A percentile compares a stretch with the other conserved stretches of the same genome.
phyloP scores from a whole-genome alignment of 2,329 filamentous ascomycete species.

The Talaromyces islandicus region DNA sequence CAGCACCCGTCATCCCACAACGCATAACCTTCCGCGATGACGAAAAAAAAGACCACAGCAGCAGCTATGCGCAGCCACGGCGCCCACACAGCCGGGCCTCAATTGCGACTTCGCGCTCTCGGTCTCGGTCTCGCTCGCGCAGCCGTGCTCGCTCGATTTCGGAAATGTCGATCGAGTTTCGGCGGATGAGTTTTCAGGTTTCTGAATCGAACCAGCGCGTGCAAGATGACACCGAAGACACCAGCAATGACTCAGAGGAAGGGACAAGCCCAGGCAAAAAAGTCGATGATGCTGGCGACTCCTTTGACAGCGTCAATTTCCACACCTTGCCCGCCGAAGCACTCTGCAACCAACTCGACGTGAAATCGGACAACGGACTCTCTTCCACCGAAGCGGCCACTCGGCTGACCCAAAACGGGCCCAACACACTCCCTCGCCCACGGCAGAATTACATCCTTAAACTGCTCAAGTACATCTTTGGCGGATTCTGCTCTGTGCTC shows the following conservation, averaged over 20 bases:
- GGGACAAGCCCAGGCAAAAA: constrained; percentile 27
- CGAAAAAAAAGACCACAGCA: constrained; percentile 4
- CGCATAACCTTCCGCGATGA: constrained; percentile 8
- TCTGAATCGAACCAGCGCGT: constrained; percentile 29
- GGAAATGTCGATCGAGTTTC: constrained; percentile 31
- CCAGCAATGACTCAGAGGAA: constrained; percentile 4
- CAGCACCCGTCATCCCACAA: background rate
- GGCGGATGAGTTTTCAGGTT: constrained; percentile 34
- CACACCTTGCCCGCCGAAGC: constrained; percentile 55
- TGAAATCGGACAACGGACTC: constrained; percentile 54
- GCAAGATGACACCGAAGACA: constrained; percentile 19
- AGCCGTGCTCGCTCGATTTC: constrained; percentile 10
- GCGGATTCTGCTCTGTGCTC: constrained; percentile 70
- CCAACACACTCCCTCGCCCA: constrained; percentile 61
- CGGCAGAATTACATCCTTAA: constrained; percentile 56
- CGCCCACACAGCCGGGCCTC: background rate
- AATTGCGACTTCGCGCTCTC: background rate
- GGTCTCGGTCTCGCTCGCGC: constrained; percentile 9
- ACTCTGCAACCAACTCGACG: constrained; percentile 55
- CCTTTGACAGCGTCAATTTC: constrained; percentile 61
- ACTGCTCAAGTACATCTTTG: constrained; percentile 66
- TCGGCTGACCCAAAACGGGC: constrained; percentile 58
- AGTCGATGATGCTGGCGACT: constrained; percentile 23
- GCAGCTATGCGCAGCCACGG: background rate
- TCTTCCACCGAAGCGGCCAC: constrained; percentile 52